Conservation (phyloP, 176 grass and related monocot species). For the Elaeis guineensis region DNA sequence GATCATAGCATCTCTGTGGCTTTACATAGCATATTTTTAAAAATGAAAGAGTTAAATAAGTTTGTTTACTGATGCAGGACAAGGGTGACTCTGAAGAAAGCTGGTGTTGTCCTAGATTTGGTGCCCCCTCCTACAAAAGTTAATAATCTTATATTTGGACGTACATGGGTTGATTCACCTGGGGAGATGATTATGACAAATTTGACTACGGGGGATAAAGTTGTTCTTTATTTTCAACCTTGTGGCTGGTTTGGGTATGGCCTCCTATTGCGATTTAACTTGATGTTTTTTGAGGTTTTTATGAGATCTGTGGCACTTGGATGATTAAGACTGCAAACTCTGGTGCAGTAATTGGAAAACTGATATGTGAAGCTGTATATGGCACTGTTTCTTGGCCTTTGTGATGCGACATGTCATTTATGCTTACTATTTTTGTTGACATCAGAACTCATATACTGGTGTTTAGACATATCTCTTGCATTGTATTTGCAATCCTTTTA, state of each 20-base stretch:
- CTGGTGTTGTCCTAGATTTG: conserved; percentile 68
- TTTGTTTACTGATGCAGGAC: conserved; percentile 28
- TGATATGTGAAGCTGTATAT: no score
- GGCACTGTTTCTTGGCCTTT: no score
- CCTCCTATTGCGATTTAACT: not conserved
- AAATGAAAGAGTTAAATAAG: not conserved
- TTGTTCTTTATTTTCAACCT: conserved; percentile 76
- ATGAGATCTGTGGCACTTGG: no score
- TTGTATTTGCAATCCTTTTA: no score
- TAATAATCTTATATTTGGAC: conserved; percentile 95
- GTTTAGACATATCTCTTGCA: no score
- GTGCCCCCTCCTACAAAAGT: conserved; percentile 73
- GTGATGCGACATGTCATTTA: no score
- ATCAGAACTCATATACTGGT: no score
- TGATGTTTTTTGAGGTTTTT: not conserved
- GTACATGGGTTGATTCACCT: conserved; percentile 74
- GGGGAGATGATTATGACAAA: conserved; percentile 90
- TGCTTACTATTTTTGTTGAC: no score
- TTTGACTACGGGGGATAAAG: conserved; percentile 86
- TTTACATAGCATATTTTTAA: no score
- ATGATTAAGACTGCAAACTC: no score
- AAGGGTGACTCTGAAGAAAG: conserved; percentile 76
- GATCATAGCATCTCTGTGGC: no score
- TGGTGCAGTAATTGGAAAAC: no score
- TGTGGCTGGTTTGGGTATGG: conserved; percentile 97